Conservation (phyloP, 768 basidiomycete species). For the Lactarius evosmus region DNA sequence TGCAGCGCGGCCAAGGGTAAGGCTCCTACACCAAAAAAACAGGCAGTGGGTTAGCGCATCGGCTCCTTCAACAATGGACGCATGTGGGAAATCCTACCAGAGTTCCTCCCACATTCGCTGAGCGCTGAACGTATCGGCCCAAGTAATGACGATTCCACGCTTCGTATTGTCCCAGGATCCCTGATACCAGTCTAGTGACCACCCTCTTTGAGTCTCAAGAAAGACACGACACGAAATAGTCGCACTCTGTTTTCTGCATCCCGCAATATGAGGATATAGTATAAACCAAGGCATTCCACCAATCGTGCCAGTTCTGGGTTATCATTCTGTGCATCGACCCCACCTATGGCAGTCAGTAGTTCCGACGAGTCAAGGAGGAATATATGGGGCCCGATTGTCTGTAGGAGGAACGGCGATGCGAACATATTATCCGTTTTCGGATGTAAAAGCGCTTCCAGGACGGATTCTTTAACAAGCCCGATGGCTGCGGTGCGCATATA, state of each 20-base stretch:
- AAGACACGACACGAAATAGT: neutral
- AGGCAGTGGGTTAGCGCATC: neutral
- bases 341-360: conserved; percentile 38
- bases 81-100: conserved; percentile 2
- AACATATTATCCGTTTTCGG: conserved; percentile 42
- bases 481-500: conserved; percentile 70
- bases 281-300: conserved; percentile 62
- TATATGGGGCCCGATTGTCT: conserved; percentile 55
- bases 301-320: conserved; percentile 60
- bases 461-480: conserved; percentile 64
- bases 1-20: conserved; percentile 26
- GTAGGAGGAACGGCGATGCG: conserved; percentile 52
- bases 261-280: conserved; percentile 59
- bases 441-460: conserved; percentile 49
- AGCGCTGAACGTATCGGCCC: conserved; percentile 20
- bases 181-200: conserved; percentile 35
- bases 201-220: neutral
- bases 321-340: conserved; percentile 43
- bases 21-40: conserved; percentile 28
- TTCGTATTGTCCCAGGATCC: conserved; percentile 22
- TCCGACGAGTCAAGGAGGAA: conserved; percentile 56
- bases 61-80: conserved; percentile 8
- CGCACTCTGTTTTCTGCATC: conserved; percentile 57
- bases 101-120: conserved; percentile 9
- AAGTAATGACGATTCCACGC: conserved; percentile 11